Evolutionary conservation across 441 rosid genomes (phyloP).

Genomic region (Erysimum pusillum): DNA sequence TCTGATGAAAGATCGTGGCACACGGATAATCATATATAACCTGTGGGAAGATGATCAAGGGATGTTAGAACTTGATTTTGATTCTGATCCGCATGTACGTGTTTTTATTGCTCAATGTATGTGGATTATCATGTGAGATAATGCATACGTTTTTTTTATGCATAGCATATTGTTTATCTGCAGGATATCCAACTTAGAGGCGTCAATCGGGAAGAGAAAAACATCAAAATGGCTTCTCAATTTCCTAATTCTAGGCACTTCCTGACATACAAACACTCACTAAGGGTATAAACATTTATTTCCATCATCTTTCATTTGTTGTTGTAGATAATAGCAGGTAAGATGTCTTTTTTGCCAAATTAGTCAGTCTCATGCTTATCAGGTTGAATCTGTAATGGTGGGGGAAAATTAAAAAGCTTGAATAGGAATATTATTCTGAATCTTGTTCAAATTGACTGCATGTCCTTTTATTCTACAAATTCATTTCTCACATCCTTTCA

Average conservation of each 20-base stretch:
- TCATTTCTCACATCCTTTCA: slow-evolving; percentile 4
- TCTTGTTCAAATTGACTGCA: slow-evolving; percentile 10
- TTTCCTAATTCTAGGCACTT: slow-evolving; percentile 73
- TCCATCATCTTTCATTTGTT: slow-evolving; percentile 1
- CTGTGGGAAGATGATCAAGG: slow-evolving; percentile 98
- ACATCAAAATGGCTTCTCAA: slow-evolving; percentile 64
- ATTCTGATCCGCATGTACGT: slow-evolving; percentile 69
- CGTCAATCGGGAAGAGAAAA: slow-evolving; percentile 75
- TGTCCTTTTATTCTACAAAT: background rate
- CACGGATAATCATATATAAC: slow-evolving; percentile 83
- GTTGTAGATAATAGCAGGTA: no score
- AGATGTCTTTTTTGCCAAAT: no score
- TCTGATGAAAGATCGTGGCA: slow-evolving; percentile 76
- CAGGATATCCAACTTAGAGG: slow-evolving; percentile 92
- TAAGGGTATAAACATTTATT: slow-evolving; percentile 57
- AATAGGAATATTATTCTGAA: slow-evolving; percentile 5
- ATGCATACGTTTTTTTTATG: no score
- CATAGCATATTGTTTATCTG: slow-evolving; percentile 23
- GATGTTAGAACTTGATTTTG: slow-evolving; percentile 84
- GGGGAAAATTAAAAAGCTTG: background rate
- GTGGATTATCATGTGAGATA: no score
- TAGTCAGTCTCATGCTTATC: slow-evolving; percentile 27
- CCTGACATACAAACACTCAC: slow-evolving; percentile 76
- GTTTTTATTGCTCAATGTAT: background rate
- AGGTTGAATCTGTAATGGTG: background rate